Base-by-base conservation (phyloP, 768 basidiomycete species). In the Russula earlei region DNA sequence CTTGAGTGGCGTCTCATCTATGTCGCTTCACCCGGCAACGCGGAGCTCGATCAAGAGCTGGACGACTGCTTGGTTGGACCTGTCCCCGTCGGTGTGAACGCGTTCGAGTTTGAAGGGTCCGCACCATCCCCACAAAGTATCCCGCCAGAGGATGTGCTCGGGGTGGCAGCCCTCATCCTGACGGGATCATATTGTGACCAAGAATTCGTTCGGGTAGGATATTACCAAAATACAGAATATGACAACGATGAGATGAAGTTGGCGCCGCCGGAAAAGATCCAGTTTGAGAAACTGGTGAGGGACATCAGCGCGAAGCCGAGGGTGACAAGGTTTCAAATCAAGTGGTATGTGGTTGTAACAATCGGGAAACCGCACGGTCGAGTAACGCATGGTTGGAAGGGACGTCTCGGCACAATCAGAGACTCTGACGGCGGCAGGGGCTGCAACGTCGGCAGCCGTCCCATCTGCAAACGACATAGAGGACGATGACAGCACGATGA, bases 151-250 rank as follows among this genome's bases (percentile, higher is more conserved):
- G 95, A 98, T 66, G 90, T 95, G 31, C 78, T 99, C 12, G 96
- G 96, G 44, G 94, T 99, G 17, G 91, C 95, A 2, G 96, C 95
- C 6, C 85, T 98, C 67, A 97, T 99, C 65, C 80, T 99, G 49
- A 98, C 94, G 0, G 96, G 92, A 7, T 90, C 89, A 11, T 99
- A 98, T 71, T 83, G 84, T 37, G 95, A 97, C 49, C 94, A 96
- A 66, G 96, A 98, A 69, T 99, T 99, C 66, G 95, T 99, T n/a
- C 84, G 95, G 44, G 94, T 99, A 25, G 96, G 96, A 7, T 98
- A 99, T 69, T 99, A 99, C 70, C 96, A 98, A 71, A 94, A 98
- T 67, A 97, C 94, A 24, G 95, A 98, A 70, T 98, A 97, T 67
- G 95, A 96, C 69, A 91, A 88, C 64, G 89, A 92, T 51, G 91